Base-by-base conservation (phyloP, 768 basidiomycete species). In the Rhodotorula babjevae region DNA sequence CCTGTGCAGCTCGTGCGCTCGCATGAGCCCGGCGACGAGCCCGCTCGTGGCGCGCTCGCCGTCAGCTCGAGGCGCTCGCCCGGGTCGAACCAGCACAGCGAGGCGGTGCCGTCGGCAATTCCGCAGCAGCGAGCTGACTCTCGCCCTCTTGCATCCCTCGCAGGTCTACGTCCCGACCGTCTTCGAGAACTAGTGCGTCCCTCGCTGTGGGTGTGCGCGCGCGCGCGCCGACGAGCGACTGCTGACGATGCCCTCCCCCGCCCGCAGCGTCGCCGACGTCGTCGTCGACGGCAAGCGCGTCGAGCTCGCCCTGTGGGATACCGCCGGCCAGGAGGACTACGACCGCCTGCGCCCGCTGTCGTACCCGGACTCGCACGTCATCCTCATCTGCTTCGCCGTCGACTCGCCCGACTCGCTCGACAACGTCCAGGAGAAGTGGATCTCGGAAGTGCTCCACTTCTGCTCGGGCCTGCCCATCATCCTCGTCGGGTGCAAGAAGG, bases 391-490 rank as follows among this genome's bases (percentile, higher is more conserved):
- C 82, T 99, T 96, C 82, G 93, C 96, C 56, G 88, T 98, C 77
- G 96, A 99, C 85, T 93, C 91, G 64, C 94, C 94, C 47, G 94
- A 97, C 82, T 97, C 94, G 61, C 85, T 99, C 76, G 96, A 96
- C 84, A 99, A 99, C 87, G 96, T 99, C 44, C 93, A 97, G 85
- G 96, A 99, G 85, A 98, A 98, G 93, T 99, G 95, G 95, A 95
- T 97, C 79, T 91, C 93, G 52, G 95, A 99, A 81, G 94, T 99
- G 56, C 90, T 92, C 86, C 96, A 98, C 82, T 79, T 98, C 83
- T 98, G 95, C 82, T 86, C 90, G 16, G 90, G 90, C 62, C 84
- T 97, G 58, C 96, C 96, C 61, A 90, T 96, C 84, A 92, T 99
- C 80, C 90, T 99, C 69, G 94, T 99, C 76, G 96, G 92, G 25